These are phyloP conservation scores for Thalassiosira delicatula DNA, from an alignment of 352 stramenopile genomes.

Conservation along the genomic window DNA sequence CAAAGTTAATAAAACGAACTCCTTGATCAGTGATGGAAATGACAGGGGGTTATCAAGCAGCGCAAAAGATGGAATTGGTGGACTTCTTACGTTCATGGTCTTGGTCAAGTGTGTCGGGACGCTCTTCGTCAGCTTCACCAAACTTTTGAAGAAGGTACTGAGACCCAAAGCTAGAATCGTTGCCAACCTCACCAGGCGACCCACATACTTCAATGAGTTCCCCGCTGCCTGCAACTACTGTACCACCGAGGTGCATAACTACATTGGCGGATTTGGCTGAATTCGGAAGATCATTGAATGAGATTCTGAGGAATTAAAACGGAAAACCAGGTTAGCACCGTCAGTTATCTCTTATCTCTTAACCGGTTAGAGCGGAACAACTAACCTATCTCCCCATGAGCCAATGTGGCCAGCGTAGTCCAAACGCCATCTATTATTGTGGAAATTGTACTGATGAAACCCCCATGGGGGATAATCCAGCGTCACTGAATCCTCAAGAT, in stretches of 20 bases:
- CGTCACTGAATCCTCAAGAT: constrained; percentile 50
- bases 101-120: constrained; percentile 48
- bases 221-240: constrained; percentile 42
- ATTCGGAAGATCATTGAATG: constrained; percentile 51
- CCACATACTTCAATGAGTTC: constrained; percentile 57
- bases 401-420: constrained; percentile 35
- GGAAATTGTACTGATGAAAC: constrained; percentile 45
- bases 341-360: too few species aligned
- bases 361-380: too few species aligned
- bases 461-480: constrained; percentile 36
- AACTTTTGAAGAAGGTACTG: constrained; percentile 59
- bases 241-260: constrained; percentile 36
- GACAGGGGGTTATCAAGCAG: too few species aligned
- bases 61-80: too few species aligned
- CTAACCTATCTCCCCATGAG: constrained; percentile 40
- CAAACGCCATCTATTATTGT: constrained; percentile 50
- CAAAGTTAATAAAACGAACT: too few species aligned
- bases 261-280: constrained; percentile 46
- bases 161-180: constrained; percentile 39
- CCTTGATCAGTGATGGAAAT: too few species aligned
- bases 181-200: constrained; percentile 32
- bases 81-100: constrained; percentile 38
- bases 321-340: not conserved
- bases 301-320: constrained; percentile 13
- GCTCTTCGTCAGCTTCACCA: constrained; percentile 51